Conservation (phyloP, 2,329 filamentous ascomycete genomes). For the Aureobasidium subglaciale region DNA sequence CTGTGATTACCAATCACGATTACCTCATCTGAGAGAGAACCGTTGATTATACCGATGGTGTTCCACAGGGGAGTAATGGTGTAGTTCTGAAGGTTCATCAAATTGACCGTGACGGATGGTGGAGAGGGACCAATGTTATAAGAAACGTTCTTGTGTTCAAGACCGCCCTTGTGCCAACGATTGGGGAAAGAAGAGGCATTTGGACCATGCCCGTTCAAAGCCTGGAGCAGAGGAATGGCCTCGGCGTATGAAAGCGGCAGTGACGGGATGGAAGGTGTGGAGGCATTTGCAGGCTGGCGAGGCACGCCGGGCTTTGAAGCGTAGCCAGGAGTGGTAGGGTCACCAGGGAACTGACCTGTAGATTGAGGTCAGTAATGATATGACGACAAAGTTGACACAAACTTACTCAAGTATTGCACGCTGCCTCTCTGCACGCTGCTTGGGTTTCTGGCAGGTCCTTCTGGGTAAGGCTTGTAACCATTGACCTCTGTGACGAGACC, state of each 20-base stretch:
- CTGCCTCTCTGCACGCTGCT: slow-evolving; percentile 88
- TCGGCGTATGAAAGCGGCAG: slow-evolving; percentile 85
- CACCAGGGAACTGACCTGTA: slow-evolving; percentile 52
- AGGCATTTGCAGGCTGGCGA: slow-evolving; percentile 60
- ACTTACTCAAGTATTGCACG: slow-evolving; percentile 52
- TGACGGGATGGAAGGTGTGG: slow-evolving; percentile 80
- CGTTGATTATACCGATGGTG: slow-evolving; percentile 87
- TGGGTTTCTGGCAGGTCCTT: slow-evolving; percentile 74
- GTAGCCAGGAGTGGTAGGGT: slow-evolving; percentile 91
- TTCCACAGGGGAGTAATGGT: slow-evolving; percentile 53
- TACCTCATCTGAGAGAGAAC: slow-evolving; percentile 75
- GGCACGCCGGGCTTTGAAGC: slow-evolving; percentile 85
- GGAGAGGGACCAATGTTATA: slow-evolving; percentile 84
- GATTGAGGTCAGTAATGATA: neutral
- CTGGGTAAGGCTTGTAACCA: slow-evolving; percentile 70
- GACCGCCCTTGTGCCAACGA: slow-evolving; percentile 65
- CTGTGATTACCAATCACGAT: slow-evolving; percentile 87
- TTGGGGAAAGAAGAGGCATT: slow-evolving; percentile 65
- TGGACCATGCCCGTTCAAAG: slow-evolving; percentile 82
- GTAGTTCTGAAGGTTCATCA: slow-evolving; percentile 45
- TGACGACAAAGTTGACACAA: neutral
- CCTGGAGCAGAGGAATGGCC: slow-evolving; percentile 77
- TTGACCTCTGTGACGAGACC: slow-evolving; percentile 66
- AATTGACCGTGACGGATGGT: slow-evolving; percentile 50
- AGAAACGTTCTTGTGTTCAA: slow-evolving; percentile 71